phyloP scores from a whole-genome alignment of 2,329 filamentous ascomycete genomes.

The Tolypocladium inflatum region DNA sequence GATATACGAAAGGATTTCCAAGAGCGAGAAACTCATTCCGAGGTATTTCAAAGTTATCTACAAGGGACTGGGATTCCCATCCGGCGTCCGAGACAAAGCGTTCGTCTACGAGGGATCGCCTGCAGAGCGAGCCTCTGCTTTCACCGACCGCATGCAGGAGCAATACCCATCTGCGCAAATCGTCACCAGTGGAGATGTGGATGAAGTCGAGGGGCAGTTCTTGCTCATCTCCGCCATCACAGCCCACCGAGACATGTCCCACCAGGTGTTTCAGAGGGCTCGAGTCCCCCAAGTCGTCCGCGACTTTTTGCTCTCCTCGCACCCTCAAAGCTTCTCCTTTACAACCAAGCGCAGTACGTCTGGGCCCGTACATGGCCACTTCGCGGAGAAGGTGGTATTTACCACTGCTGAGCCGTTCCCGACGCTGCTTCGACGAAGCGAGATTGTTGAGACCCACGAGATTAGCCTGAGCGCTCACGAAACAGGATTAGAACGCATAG shows the following conservation, averaged over 20 bases:
- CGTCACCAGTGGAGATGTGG: slow-evolving; percentile 55
- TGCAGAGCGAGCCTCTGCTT: slow-evolving; percentile 67
- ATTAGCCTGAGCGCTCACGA: slow-evolving; percentile 65
- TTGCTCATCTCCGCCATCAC: slow-evolving; percentile 73
- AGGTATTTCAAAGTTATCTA: slow-evolving; percentile 91
- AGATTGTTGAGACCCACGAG: slow-evolving; percentile 63
- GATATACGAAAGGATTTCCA: slow-evolving; percentile 81
- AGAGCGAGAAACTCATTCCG: slow-evolving; percentile 66
- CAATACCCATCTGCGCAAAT: slow-evolving; percentile 82
- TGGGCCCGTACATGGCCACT: slow-evolving; percentile 63
- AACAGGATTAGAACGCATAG: slow-evolving; percentile 83
- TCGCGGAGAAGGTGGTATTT: slow-evolving; percentile 75
- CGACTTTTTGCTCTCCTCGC: slow-evolving; percentile 75
- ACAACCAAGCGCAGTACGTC: slow-evolving; percentile 62
- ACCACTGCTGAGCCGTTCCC: slow-evolving; percentile 81
- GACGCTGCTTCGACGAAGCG: slow-evolving; percentile 79
- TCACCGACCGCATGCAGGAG: slow-evolving; percentile 86
- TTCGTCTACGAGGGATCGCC: slow-evolving; percentile 83
- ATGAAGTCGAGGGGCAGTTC: slow-evolving; percentile 86
- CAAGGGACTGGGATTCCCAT: slow-evolving; percentile 79
- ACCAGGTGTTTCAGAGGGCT: slow-evolving; percentile 82
- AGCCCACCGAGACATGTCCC: slow-evolving; percentile 69
- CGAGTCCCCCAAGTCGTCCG: slow-evolving; percentile 72
- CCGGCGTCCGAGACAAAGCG: slow-evolving; percentile 74
- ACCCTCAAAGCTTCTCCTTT: slow-evolving; percentile 70